Percentiles rank a stretch among this genome's conserved stretches.
These are phyloP conservation scores for Endotrypanum monterogeii DNA, from an alignment of 208 protist genomes.

Conservation along the genomic window DNA sequence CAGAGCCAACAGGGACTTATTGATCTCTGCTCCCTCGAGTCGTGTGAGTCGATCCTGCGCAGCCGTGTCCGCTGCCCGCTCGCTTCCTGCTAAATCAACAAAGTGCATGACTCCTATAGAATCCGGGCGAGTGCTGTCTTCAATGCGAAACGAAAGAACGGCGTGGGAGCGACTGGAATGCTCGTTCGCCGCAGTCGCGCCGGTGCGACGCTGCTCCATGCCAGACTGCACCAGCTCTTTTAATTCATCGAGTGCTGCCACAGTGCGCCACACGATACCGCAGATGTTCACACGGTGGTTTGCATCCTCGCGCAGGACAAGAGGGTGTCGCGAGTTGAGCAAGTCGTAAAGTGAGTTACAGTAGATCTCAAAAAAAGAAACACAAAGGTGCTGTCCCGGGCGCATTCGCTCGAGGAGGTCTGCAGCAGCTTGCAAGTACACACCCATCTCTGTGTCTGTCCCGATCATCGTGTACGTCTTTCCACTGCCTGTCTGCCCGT, in stretches of 20 bases:
- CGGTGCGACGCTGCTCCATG: conserved; percentile 77
- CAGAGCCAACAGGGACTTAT: conserved; percentile 98
- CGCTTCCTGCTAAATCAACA: conserved; percentile 98
- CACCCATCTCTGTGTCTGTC: conserved; percentile 62
- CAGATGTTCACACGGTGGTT: conserved; percentile 89
- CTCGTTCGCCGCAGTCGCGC: conserved; percentile 91
- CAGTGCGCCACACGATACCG: conserved; percentile 83
- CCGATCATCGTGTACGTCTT: conserved; percentile 95
- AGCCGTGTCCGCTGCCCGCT: conserved; percentile 94
- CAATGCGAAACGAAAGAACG: conserved; percentile 70
- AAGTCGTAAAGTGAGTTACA: conserved; percentile 96
- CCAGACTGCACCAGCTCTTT: conserved; percentile 77
- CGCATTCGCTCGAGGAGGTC: conserved; percentile 87
- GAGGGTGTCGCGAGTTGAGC: conserved; percentile 82
- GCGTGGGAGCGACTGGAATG: conserved; percentile 90
- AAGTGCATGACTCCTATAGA: conserved; percentile 87
- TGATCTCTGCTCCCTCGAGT: conserved; percentile 98
- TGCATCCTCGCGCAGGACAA: conserved; percentile 92
- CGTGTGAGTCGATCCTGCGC: conserved; percentile 90
- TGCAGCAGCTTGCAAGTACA: conserved; percentile 91
- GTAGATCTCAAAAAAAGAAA: conserved; percentile 97
- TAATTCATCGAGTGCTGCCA: conserved; percentile 60
- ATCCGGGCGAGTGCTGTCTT: conserved; percentile 49
- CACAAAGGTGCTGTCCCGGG: conserved; percentile 46
- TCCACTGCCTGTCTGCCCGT: conserved; percentile 92